Conservation (phyloP, 129 eudicot species). For the Escallonia rubra region DNA sequence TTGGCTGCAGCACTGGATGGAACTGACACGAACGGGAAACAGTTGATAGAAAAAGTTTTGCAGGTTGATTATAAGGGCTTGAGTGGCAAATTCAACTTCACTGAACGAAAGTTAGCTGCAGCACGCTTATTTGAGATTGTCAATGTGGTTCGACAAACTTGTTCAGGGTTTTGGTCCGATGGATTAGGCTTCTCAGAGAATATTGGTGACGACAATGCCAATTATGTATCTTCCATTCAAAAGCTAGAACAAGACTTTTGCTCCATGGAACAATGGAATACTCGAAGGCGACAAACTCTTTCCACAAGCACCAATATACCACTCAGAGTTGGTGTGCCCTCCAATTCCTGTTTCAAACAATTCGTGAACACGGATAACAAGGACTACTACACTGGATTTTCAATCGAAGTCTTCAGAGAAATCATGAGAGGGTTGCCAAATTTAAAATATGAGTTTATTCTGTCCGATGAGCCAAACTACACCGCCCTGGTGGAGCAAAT, state of each 20-base stretch:
- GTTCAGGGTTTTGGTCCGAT: constrained; percentile 42
- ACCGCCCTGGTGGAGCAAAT: constrained; percentile 37
- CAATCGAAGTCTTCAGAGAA: constrained; percentile 43
- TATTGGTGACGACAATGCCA: neutral
- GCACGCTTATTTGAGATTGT: constrained; percentile 22
- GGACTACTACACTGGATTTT: constrained; percentile 30
- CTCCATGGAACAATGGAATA: constrained; percentile 38
- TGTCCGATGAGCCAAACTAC: constrained; percentile 21
- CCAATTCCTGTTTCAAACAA: constrained; percentile 27
- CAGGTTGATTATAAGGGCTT: constrained; percentile 22
- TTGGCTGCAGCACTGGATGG: constrained; percentile 20
- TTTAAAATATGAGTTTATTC: constrained; percentile 26
- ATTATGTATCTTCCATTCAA: constrained; percentile 22
- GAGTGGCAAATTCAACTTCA: constrained; percentile 20
- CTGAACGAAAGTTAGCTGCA: constrained; percentile 11
- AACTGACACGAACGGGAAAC: constrained; percentile 2
- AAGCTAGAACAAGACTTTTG: constrained; percentile 31
- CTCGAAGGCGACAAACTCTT: constrained; percentile 28
- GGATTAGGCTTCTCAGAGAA: constrained; percentile 35
- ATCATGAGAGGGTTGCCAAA: constrained; percentile 11
- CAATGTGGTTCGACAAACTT: constrained; percentile 41
- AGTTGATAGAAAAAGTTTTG: neutral
- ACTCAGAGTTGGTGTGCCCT: constrained; percentile 48
- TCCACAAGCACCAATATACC: constrained; percentile 24
- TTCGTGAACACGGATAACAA: constrained; percentile 31